Percentiles rank a stretch among this genome's conserved stretches.
These are phyloP conservation scores for Obba rivulosa DNA, from an alignment of 768 basidiomycete genomes.

Conservation along the genomic window DNA sequence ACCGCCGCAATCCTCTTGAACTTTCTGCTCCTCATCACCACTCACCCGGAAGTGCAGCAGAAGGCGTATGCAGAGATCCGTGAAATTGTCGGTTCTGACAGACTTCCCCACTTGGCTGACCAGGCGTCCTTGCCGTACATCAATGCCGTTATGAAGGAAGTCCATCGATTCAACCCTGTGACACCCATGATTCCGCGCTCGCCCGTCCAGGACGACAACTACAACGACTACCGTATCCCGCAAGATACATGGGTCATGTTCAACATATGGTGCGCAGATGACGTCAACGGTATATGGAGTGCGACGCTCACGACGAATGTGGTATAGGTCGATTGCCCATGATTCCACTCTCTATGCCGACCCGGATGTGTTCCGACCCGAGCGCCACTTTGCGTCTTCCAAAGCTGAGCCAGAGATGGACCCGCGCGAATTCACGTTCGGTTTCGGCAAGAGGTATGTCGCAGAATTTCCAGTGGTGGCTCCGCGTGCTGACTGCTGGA, in stretches of 20 bases:
- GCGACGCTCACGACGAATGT: not conserved
- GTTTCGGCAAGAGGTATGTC: conserved; percentile 12
- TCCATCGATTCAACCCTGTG: conserved; percentile 3
- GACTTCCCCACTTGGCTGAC: conserved; percentile 7
- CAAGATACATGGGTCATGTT: conserved; percentile 10
- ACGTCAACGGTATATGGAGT: not conserved
- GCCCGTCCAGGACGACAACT: conserved; percentile 5
- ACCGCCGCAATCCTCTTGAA: not conserved
- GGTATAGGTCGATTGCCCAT: conserved; percentile 6
- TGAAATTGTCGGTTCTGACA: conserved; percentile 22
- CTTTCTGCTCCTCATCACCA: conserved; percentile 22
- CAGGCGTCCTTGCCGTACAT: conserved; percentile 6
- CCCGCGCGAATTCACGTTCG: conserved; percentile 4
- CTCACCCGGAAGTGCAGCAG: conserved; percentile 25
- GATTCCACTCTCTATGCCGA: conserved; percentile 3
- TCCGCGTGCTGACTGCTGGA: no score
- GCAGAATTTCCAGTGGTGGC: no score
- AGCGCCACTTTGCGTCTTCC: conserved; percentile 12
- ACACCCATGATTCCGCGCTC: conserved; percentile 2
- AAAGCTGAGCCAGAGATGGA: not conserved
- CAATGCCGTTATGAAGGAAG: conserved; percentile 10
- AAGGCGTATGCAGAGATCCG: conserved; percentile 26
- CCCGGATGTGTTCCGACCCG: conserved; percentile 6
- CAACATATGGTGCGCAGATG: conserved; percentile 12
- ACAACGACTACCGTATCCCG: conserved; percentile 8